These are phyloP conservation scores for Pseudopyricularia cyperi DNA, from an alignment of 2,329 filamentous ascomycete species.

Conservation along the genomic window DNA sequence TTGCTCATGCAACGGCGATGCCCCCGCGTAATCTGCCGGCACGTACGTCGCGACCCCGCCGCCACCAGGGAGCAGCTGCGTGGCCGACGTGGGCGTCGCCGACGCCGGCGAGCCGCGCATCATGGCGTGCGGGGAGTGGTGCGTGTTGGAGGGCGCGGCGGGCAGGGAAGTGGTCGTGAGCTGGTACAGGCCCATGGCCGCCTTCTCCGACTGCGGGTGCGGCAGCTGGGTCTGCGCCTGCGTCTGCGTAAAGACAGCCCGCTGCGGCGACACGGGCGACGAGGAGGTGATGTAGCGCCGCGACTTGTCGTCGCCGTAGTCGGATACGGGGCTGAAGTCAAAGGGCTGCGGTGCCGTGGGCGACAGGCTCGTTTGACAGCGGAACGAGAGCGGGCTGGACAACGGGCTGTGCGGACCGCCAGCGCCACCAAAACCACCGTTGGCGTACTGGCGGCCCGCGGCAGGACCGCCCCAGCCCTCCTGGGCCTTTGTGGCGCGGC, in stretches of 20 bases:
- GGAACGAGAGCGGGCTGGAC: conserved; percentile 23
- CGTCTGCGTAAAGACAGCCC: not conserved
- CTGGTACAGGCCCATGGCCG: conserved; percentile 8
- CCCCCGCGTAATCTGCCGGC: conserved; percentile 9
- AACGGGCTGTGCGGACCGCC: not conserved
- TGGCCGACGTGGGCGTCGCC: conserved; percentile 13
- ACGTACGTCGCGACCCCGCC: conserved; percentile 6
- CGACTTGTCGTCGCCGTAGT: conserved; percentile 9
- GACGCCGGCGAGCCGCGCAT: conserved; percentile 6
- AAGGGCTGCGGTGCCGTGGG: conserved; percentile 22
- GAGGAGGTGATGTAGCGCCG: not conserved
- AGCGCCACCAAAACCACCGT: not conserved
- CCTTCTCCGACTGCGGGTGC: not conserved
- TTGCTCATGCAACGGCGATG: not conserved
- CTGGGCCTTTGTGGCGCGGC: not conserved
- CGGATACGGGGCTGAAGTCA: conserved; percentile 11
- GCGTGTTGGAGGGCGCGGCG: conserved; percentile 7
- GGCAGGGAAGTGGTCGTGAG: conserved; percentile 12
- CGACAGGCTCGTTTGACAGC: conserved; percentile 32
- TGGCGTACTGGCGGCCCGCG: not conserved
- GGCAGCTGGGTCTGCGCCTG: not conserved
- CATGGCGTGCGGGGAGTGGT: conserved; percentile 1
- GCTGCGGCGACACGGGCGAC: not conserved
- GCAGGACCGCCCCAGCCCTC: not conserved
- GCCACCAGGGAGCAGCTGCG: conserved; percentile 2